A percentile compares a stretch with the other conserved stretches of the same genome.
phyloP scores from a whole-genome alignment of 495 filamentous ascomycete species.

The Cercophora samala region DNA sequence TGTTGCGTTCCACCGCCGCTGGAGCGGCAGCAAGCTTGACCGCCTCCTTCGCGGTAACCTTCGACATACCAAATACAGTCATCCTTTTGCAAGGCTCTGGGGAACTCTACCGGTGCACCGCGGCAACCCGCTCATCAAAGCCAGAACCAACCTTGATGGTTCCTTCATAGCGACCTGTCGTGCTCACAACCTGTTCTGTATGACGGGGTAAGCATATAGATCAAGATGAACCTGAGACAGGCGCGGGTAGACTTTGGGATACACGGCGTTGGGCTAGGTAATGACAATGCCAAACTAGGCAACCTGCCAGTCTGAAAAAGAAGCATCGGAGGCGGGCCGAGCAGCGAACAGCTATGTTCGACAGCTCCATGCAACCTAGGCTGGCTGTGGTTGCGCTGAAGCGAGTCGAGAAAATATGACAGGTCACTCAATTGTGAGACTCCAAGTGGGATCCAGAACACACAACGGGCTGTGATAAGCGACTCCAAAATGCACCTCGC shows the following conservation, averaged over 20 bases:
- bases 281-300: not conserved
- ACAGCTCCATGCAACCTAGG: slow-evolving; percentile 16
- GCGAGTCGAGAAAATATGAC: slow-evolving; percentile 16
- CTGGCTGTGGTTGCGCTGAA: slow-evolving; percentile 1
- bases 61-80: not conserved
- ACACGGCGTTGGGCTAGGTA: slow-evolving; percentile 15
- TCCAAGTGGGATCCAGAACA: slow-evolving; percentile 1
- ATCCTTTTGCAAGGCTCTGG: not conserved
- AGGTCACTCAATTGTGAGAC: slow-evolving; percentile 11
- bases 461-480: slow-evolving; percentile 19
- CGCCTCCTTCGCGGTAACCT: slow-evolving; percentile 2
- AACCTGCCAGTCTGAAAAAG: slow-evolving; percentile 2
- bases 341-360: slow-evolving; percentile 18
- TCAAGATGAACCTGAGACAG: not conserved
- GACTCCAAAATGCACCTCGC: slow-evolving; percentile 11
- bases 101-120: not conserved
- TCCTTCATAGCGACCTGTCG: not conserved
- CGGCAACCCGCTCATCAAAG: not conserved
- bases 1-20: not conserved
- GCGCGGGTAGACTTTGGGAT: not conserved
- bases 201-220: not conserved
- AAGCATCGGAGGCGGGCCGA: slow-evolving; percentile 18
- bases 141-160: too few species aligned
- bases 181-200: not conserved
- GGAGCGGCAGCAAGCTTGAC: not conserved